Conservation (phyloP, 169 alveolate species). For the Eimeria maxima region DNA sequence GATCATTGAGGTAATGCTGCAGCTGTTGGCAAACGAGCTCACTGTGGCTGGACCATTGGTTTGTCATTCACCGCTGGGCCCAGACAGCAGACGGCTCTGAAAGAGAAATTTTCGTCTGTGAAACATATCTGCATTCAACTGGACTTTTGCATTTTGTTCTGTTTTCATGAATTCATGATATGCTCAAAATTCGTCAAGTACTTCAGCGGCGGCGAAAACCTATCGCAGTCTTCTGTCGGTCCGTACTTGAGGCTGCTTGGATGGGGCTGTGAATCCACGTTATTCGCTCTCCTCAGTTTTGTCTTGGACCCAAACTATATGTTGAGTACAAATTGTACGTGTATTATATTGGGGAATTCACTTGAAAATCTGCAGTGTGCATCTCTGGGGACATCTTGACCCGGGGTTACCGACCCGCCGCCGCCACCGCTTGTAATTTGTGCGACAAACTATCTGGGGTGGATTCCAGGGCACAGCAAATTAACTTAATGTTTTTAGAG, state of each 20-base stretch:
- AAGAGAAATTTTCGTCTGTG: background rate
- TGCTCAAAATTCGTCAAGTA: background rate
- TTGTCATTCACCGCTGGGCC: background rate
- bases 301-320: background rate
- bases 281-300: background rate
- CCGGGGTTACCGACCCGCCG: background rate
- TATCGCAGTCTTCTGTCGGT: background rate
- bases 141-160: background rate
- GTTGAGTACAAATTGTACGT: background rate
- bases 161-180: background rate
- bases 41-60: conserved; percentile 19
- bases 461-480: background rate
- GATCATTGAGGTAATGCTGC: background rate
- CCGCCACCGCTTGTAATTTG: background rate
- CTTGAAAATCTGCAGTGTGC: background rate
- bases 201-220: background rate
- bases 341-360: background rate
- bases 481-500: background rate
- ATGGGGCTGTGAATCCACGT: background rate
- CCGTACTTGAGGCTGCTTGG: background rate
- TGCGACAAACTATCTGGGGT: background rate
- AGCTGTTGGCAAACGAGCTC: background rate
- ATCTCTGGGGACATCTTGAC: background rate
- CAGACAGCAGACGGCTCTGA: background rate
- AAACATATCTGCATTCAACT: background rate